These are phyloP conservation scores for Candida yuanshanica DNA, from an alignment of 805 yeast genomes.

Conservation along the genomic window DNA sequence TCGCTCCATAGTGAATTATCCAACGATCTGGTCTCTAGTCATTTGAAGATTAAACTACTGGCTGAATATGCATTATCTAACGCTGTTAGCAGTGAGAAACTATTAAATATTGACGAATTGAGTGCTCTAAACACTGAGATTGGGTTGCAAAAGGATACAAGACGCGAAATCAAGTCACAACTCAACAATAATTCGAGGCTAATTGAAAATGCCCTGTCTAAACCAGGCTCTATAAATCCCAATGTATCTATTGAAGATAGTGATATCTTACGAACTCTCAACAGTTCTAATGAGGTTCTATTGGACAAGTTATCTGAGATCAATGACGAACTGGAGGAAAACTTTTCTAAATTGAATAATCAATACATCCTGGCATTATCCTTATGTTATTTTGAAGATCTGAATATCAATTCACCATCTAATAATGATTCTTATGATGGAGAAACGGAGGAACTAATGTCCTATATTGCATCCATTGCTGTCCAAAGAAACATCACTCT, in stretches of 20 bases:
- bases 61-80: conserved; percentile 18
- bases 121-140: conserved; percentile 5
- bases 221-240: background rate
- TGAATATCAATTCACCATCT: conserved; percentile 3
- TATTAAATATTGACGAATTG: conserved; percentile 14
- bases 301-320: conserved; percentile 7
- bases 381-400: conserved; percentile 19
- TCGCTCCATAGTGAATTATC: conserved; percentile 12
- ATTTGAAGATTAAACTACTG: conserved; percentile 17
- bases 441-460: conserved; percentile 19
- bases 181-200: conserved; percentile 9
- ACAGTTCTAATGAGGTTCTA: conserved; percentile 11
- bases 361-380: conserved; percentile 18
- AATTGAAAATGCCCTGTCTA: conserved; percentile 6
- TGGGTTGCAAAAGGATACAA: conserved; percentile 5
- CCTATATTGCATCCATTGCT: conserved; percentile 22
- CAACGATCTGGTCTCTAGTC: conserved; percentile 7
- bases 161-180: conserved; percentile 15
- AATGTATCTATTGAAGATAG: conserved; percentile 1
- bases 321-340: conserved; percentile 6
- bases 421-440: conserved; percentile 5
- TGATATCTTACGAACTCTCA: conserved; percentile 6
- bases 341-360: conserved; percentile 3
- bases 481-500: conserved; percentile 20
- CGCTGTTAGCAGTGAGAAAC: conserved; percentile 5